Conservation (phyloP, 1,139 yeast genomes). For the Hemisphaericaspora subhashii region DNA sequence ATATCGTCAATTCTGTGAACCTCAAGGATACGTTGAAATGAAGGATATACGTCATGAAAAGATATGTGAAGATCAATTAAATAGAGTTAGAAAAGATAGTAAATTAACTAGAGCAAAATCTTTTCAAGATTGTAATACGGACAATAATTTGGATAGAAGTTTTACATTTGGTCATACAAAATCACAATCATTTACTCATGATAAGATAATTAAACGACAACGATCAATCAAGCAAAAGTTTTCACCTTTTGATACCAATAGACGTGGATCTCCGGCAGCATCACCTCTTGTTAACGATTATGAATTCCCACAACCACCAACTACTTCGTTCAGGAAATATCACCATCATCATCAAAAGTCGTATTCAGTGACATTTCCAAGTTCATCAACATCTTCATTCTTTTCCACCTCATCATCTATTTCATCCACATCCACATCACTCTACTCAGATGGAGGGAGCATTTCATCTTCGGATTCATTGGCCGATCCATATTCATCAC, state of each 20-base stretch:
- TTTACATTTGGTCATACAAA: slow-evolving; percentile 21
- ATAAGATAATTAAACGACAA: slow-evolving; percentile 40
- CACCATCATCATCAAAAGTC: slow-evolving; percentile 21
- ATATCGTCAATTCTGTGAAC: slow-evolving; percentile 57
- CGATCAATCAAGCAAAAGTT: slow-evolving; percentile 23
- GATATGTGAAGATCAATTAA: slow-evolving; percentile 72
- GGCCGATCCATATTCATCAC: slow-evolving; percentile 19
- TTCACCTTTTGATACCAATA: slow-evolving; percentile 18
- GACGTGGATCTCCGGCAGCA: slow-evolving; percentile 2
- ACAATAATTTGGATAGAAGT: slow-evolving; percentile 20
- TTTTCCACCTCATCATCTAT: slow-evolving; percentile 19
- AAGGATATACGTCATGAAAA: slow-evolving; percentile 66
- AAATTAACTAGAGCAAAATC: slow-evolving; percentile 44
- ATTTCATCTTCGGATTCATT: slow-evolving; percentile 32
- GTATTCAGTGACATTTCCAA: slow-evolving; percentile 20
- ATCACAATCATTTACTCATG: slow-evolving; percentile 35
- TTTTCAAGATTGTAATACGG: slow-evolving; percentile 11
- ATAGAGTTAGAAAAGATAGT: slow-evolving; percentile 61
- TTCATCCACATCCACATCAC: slow-evolving; percentile 17
- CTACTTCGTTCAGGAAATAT: slow-evolving; percentile 27
- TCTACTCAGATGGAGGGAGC: slow-evolving; percentile 14
- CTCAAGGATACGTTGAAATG: slow-evolving; percentile 86
- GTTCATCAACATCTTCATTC: slow-evolving; percentile 20
- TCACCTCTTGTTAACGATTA: slow-evolving; percentile 10
- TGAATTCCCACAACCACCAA: slow-evolving; percentile 34